phyloP scores from a whole-genome alignment of 495 filamentous ascomycete species.

The Corynascus novoguineensis region DNA sequence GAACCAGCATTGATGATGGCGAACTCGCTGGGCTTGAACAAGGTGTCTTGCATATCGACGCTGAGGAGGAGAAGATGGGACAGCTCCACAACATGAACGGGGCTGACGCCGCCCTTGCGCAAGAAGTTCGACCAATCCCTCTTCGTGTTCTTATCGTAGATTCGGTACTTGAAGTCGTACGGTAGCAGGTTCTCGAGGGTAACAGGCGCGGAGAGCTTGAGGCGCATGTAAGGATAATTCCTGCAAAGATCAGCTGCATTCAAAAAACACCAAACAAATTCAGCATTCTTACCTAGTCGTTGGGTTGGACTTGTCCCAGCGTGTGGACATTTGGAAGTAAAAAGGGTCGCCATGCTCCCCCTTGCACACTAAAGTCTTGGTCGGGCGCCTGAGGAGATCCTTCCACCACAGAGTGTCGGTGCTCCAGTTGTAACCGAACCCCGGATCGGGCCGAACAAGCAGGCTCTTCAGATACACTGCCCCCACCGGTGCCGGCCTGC shows the following conservation, averaged over 20 bases:
- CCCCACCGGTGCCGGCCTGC: constrained; percentile 85
- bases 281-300: constrained; percentile 54
- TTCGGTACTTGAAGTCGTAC: constrained; percentile 97
- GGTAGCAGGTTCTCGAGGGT: constrained; percentile 93
- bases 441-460: constrained; percentile 88
- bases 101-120: constrained; percentile 90
- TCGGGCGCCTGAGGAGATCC: constrained; percentile 77
- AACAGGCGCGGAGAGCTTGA: constrained; percentile 84
- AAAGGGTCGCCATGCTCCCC: constrained; percentile 83
- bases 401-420: constrained; percentile 85
- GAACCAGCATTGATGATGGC: constrained; percentile 89
- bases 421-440: constrained; percentile 95
- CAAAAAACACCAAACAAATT: background rate
- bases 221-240: constrained; percentile 88
- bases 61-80: constrained; percentile 89
- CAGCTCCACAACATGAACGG: constrained; percentile 92
- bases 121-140: constrained; percentile 99
- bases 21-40: constrained; percentile 92
- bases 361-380: constrained; percentile 76
- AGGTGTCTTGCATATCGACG: constrained; percentile 91
- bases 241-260: constrained; percentile 37
- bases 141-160: constrained; percentile 95
- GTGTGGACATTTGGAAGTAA: constrained; percentile 91
- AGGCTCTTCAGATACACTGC: constrained; percentile 86
- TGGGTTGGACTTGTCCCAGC: constrained; percentile 73